These are phyloP conservation scores for Psilocybe cyanescens DNA, from an alignment of 768 basidiomycete genomes.

Conservation along the genomic window DNA sequence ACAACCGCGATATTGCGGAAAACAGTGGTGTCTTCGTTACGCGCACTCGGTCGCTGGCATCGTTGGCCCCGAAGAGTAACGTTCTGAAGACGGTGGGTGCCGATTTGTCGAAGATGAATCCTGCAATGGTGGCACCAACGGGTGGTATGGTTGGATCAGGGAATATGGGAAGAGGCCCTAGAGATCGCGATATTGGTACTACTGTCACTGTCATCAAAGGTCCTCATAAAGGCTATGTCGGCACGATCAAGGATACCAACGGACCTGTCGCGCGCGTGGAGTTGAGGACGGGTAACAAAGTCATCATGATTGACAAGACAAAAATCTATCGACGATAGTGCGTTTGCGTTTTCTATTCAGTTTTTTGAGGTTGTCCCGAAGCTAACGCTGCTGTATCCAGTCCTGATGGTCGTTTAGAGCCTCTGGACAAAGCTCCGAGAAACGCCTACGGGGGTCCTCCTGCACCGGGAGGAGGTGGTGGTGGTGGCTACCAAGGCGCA, in stretches of 20 bases:
- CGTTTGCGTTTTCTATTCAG: constrained; percentile 30
- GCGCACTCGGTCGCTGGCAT: constrained; percentile 79
- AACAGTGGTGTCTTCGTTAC: constrained; percentile 96
- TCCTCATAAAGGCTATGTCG: constrained; percentile 87
- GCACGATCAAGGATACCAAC: constrained; percentile 94
- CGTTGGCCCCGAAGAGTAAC: constrained; percentile 85
- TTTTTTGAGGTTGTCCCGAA: too few relatives aligned
- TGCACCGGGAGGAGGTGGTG: constrained; percentile 4
- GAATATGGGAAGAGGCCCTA: constrained; percentile 75
- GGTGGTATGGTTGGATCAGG: constrained; percentile 86
- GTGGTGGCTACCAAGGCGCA: constrained; percentile 27
- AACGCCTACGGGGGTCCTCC: constrained; percentile 6
- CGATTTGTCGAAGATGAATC: constrained; percentile 94
- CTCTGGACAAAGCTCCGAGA: constrained; percentile 42
- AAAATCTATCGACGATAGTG: constrained; percentile 77
- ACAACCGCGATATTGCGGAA: constrained; percentile 88
- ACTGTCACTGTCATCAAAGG: constrained; percentile 85
- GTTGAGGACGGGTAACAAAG: constrained; percentile 84
- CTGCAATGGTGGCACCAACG: constrained; percentile 62
- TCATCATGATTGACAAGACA: constrained; percentile 84
- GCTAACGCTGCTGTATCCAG: constrained; percentile 33
- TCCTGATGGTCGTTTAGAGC: constrained; percentile 57
- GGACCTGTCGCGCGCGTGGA: constrained; percentile 88
- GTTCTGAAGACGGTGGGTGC: constrained; percentile 61
- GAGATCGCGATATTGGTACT: constrained; percentile 82